Base-by-base conservation (phyloP, 1,284 basidiomycete genomes). In the Microbotryum violaceum region DNA sequence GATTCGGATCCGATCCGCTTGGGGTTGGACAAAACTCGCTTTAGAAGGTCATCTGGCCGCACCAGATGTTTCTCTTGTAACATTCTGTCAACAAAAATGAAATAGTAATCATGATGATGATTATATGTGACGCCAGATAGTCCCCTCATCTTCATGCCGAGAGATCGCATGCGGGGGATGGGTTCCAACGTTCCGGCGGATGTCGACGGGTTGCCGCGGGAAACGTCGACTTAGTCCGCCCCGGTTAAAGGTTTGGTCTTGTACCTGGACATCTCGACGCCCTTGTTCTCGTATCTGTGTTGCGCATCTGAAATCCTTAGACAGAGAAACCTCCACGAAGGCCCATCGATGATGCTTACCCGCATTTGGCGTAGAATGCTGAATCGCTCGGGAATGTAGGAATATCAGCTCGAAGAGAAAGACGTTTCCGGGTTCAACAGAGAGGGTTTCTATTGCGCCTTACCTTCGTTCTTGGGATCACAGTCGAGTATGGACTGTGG, bases 321-420 rank as follows among this genome's bases (percentile, higher is more conserved):
- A 6, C 16, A 8, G 47, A 45, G 16, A 14, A 45, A 7, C 52
- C 42, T 51, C 56, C n/a, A 54, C 50, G 53, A 53, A 49, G 23
- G 44, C 42, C 16, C 16, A 37, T 56, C 27, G 57, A 55, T 23
- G 52, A 47, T 21, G 66, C 76, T 61, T 60, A 77, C 44, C 92
- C 93, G 75, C 94, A 98, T 77, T 97, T 97, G 77, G 91, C 82
- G 76, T 98, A 98, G 79, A 98, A 98, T 1, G 89, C 91, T 93
- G 74, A 50, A 68, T 59, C 14, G 44, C 16, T 42, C 37, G 16
- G 6, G 45, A 20, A 57, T 46, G 49, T 5, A 62, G n/a, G 42
- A 57, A 58, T 57, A 70, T 65, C 45, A 37, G 63, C 54, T 10
- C 31, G 31, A 16, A 50, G n/a, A 53, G 50, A 23, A 29, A n/a